Percentiles rank a stretch among this genome's conserved stretches.
Evolutionary conservation across 2,329 filamentous ascomycete species (phyloP).

Genomic region (Trichoderma guizhouense): DNA sequence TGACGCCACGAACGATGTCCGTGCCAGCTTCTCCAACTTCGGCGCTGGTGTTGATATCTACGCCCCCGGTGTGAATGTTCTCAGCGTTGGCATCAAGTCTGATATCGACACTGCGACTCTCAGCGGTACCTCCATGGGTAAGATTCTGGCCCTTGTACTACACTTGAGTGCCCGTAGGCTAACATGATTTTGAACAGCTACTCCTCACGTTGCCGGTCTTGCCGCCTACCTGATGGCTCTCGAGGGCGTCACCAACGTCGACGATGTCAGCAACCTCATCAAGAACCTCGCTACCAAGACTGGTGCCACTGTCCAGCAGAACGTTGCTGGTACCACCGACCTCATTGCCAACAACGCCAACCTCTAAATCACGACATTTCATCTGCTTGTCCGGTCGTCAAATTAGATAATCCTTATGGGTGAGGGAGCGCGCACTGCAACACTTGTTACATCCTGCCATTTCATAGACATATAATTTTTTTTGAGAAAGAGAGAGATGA

Average conservation of each 20-base stretch:
- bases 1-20: slow-evolving; percentile 46
- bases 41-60: slow-evolving; percentile 52
- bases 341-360: slow-evolving; percentile 58
- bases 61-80: slow-evolving; percentile 53
- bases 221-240: slow-evolving; percentile 64
- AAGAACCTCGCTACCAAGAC: slow-evolving; percentile 49
- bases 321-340: slow-evolving; percentile 44
- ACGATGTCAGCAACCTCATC: slow-evolving; percentile 45
- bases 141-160: not conserved
- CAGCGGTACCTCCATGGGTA: slow-evolving; percentile 58
- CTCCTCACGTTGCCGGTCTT: slow-evolving; percentile 64
- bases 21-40: slow-evolving; percentile 58
- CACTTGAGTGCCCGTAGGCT: not conserved
- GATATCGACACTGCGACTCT: slow-evolving; percentile 44
- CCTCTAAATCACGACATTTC: slow-evolving; percentile 19
- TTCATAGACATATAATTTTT: slow-evolving; percentile 1
- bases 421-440: not conserved
- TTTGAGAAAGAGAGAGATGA: not conserved
- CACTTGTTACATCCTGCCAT: not conserved
- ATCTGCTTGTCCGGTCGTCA: not conserved
- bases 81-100: slow-evolving; percentile 50
- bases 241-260: slow-evolving; percentile 44
- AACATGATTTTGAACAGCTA: slow-evolving; percentile 38
- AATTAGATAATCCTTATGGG: not conserved
- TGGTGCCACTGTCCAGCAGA: slow-evolving; percentile 42